Base-by-base conservation (phyloP, 169 alveolate genomes). In the Babesia sp. region DNA sequence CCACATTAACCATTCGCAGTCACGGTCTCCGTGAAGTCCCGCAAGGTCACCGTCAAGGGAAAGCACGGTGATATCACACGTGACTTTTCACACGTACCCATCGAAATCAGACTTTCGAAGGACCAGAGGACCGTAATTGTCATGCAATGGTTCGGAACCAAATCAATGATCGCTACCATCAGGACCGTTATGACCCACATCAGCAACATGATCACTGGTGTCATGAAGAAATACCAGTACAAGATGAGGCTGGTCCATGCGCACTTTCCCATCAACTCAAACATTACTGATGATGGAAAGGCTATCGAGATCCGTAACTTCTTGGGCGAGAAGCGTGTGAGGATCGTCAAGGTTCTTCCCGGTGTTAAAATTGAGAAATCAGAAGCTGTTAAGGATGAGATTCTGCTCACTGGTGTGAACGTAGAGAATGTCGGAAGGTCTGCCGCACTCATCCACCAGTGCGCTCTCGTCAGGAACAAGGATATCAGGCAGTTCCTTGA, bases 231-330 rank as follows among this genome's bases (percentile, higher is more conserved):
- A 87, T 95, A 90, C 92, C 98, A 96, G 90, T 97, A 96, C 93
- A 98, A 97, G 95, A 97, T 98, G 99, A 97, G 99, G 85, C 93
- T 96, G 39, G 99, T 98, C 53, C 97, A 96, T 80, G 98, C 99
- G 44, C 99, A 98, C 91, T 97, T 97, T 94, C 99, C 99, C 76
- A 98, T 98, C 90, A 97, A 97, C 90, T 94, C 96, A 33, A 93
- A 93, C 91, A 93, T 97, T 74, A 88, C 95, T 34, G 93, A 95
- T 70, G 97, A 97, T 82, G 98, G 98, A 50, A 90, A 84, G 70
- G 88, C 94, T 58, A 94, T 98, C 75, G 99, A 97, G 91, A 93
- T 98, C 86, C 94, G 98, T 75, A 97, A 97, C 95, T 98, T 96
- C 92, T 90, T 98, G 89, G 99, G 99, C 48, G 99, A 98, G 91